These are phyloP conservation scores for Auriculariales sp. DNA, from an alignment of 768 basidiomycete genomes.

Conservation along the genomic window DNA sequence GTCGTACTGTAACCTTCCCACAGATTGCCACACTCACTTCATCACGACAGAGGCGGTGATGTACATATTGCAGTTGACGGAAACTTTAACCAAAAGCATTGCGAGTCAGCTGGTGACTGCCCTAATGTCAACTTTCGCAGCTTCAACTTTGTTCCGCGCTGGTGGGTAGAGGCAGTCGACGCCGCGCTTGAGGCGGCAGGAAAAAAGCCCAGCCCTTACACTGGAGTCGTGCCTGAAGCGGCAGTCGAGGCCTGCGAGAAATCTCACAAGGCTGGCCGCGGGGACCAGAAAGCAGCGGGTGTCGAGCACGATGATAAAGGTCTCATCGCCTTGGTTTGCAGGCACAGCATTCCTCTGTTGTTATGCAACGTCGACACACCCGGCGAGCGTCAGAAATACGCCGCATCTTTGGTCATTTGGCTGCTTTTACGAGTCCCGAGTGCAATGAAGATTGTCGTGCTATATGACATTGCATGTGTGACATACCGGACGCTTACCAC, in stretches of 20 bases:
- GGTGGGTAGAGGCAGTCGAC: slow-evolving; percentile 19
- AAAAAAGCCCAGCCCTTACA: slow-evolving; percentile 7
- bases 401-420: neutral
- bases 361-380: neutral
- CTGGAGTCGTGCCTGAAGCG: slow-evolving; percentile 16
- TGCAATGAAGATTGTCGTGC: neutral
- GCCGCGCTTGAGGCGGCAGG: slow-evolving; percentile 11
- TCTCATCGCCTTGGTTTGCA: slow-evolving; percentile 23
- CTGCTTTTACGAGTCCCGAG: neutral
- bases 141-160: slow-evolving; percentile 20
- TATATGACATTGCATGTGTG: neutral
- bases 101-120: slow-evolving; percentile 16
- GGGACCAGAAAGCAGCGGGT: neutral
- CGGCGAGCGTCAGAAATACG: neutral
- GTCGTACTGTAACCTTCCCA: slow-evolving; percentile 7
- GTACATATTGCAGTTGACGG: slow-evolving; percentile 24
- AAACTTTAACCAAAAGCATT: slow-evolving; percentile 25
- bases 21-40: neutral
- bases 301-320: slow-evolving; percentile 19
- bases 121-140: slow-evolving; percentile 17
- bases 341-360: slow-evolving; percentile 18
- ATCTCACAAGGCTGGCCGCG: neutral
- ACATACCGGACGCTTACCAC: neutral
- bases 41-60: slow-evolving; percentile 18
- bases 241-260: slow-evolving; percentile 9